Percentiles rank a stretch among this genome's conserved stretches.
Conservation (phyloP, 257 asterid species). For the Fraxinus anomala region DNA sequence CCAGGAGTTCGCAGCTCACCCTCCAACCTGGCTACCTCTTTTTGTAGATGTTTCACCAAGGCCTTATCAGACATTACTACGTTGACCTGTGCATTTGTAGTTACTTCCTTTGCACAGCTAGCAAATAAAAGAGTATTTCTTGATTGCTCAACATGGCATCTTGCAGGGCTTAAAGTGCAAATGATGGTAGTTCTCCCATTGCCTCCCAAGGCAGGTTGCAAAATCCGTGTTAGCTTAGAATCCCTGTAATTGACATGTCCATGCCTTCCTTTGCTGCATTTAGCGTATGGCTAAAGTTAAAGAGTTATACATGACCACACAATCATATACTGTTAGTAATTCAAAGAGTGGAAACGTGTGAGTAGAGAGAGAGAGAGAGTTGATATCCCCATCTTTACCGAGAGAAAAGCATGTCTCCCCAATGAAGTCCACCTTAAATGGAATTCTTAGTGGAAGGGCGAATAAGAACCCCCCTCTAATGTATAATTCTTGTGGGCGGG, state of each 20-base stretch:
- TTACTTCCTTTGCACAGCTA: conserved; percentile 10
- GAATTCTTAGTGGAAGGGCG: no score
- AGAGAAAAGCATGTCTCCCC: neutral
- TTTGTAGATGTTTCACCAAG: conserved; percentile 9
- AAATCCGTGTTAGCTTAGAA: conserved; percentile 15
- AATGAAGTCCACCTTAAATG: no score
- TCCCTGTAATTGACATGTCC: conserved; percentile 21
- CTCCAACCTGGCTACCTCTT: conserved; percentile 9
- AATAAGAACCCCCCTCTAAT: neutral
- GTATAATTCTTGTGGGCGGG: neutral
- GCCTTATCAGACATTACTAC: conserved; percentile 1
- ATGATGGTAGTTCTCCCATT: conserved; percentile 18
- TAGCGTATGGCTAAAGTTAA: neutral
- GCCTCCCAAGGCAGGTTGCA: conserved; percentile 22
- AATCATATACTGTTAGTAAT: neutral
- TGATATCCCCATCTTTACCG: neutral
- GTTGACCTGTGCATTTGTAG: neutral
- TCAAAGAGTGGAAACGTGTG: neutral
- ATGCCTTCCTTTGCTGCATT: conserved; percentile 17
- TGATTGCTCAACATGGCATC: conserved; percentile 4
- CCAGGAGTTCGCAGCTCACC: conserved; percentile 1
- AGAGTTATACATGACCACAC: neutral
- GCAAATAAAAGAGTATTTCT: conserved; percentile 9
- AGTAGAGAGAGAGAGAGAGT: neutral
- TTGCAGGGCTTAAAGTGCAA: conserved; percentile 7